Evolutionary conservation across 2,329 filamentous ascomycete genomes (phyloP), one percentile per base, ranked within the genome.

Genomic region (Cladosporium sp.): DNA sequence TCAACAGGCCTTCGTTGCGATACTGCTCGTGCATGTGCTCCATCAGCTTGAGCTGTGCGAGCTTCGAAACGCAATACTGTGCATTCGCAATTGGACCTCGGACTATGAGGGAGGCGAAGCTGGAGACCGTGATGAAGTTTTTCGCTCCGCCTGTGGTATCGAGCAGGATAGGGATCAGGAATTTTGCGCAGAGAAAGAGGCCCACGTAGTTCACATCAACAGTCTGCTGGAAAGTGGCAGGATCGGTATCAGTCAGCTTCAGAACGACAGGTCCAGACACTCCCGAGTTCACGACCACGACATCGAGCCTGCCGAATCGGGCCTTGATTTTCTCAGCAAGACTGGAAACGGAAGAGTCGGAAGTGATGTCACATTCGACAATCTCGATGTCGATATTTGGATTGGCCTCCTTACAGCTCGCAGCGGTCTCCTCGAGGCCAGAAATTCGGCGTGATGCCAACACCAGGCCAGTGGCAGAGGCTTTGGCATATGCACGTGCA

Each of bases 81-180:
- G 68, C 64, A 59, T 75, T 77, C 1, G 73, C 76, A 48, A 75
- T 72, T 4, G 70, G 67, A 0, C 74, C 76, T 6, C 66, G 64
- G 2, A 72, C 66, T 3, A 76, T 73, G 9, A 65, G 22, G 2
- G 59, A 44, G 1, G 62, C 65, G 66, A 71, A 4, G 63, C 68
- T 19, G 68, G 70, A 58, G 71, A 74, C 67, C 1, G 63, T 66
- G 22, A 75, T 66, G 57, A 75, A 73, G 2, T 64, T 60, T 50
- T 65, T 69, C 0, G 63, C 64, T 10, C 64, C 66, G 15, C 58
- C 36, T 22, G 32, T 4, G 7, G 61, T 64, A 3, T 40, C 49
- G 12, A 61, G 60, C 28, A 64, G 60, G 8, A 57, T 63, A 42
- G 62, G 65, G 25, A 67, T 68, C 19, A 61, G 70, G 60, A 57